Base-by-base conservation (phyloP, 306 rosid genomes). In the Rosa rugosa region DNA sequence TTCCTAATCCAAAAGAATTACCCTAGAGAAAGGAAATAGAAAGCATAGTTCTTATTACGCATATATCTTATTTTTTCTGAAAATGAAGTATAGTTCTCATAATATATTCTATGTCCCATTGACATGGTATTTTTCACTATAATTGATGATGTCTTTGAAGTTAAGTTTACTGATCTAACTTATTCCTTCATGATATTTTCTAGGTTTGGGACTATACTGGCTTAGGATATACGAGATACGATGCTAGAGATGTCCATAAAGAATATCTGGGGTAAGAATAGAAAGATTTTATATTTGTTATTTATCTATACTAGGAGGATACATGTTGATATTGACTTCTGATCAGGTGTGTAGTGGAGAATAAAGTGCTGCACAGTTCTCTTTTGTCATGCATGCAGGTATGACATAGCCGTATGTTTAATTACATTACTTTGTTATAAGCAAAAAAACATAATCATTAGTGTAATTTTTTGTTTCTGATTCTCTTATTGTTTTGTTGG, bases 171-270 rank as follows among this genome's bases (percentile, higher is more conserved):
- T 72, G 69, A 77, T 51, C 59, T 71, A 42, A 9, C 74, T 44
- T 71, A 14, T 68, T 69, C 40, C 25, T 80, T 64, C 57, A 47
- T 77, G 49, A 59, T 66, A 71, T 73, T 46, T 71, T 83, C 80
- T 89, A 94, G 99, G 97, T 95, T 63, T 95, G 96, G 98, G 97
- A 92, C 81, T 92, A 92, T 84, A 91, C 97, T 75, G 97, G 97
- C 69, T 83, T 91, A 80, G 99, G 98, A 51, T 91, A 85, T 87
- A 92, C 93, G 54, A 95, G 89, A 84, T 95, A 95, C 65, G 77
- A 86, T 75, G 95, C 99, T 81, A 79, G 89, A 83, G 97, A 95
- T 83, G 90, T 81, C 80, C 80, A 95, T 77, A 95, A 91, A 87
- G 97, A 95, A 78, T 73, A 57, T 86, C 89, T 95, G 17, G 97